A percentile compares a stretch with the other conserved stretches of the same genome.
Evolutionary conservation across 2,329 filamentous ascomycete genomes (phyloP).

Genomic region (Claviceps maximensis): DNA sequence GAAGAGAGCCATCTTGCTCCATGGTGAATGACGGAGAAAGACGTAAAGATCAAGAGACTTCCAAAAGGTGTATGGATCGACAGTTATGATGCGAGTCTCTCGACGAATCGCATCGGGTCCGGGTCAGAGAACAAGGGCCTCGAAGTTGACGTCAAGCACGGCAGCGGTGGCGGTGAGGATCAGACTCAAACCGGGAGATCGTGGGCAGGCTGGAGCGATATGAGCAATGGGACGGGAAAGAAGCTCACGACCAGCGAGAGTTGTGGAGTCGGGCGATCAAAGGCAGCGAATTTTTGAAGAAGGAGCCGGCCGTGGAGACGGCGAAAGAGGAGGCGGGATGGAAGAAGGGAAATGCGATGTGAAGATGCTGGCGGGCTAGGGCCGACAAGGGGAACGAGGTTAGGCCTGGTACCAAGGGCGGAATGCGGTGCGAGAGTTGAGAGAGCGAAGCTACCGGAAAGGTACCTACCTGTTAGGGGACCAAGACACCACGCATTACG

Average conservation of each 20-base stretch:
- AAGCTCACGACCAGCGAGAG: constrained; percentile 9
- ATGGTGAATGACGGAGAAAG: constrained; percentile 18
- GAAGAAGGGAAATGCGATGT: constrained; percentile 10
- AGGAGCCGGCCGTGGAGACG: not conserved
- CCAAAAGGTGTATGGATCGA: not conserved
- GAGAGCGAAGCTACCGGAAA: not conserved
- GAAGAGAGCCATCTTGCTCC: constrained; percentile 32
- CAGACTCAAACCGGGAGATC: not conserved
- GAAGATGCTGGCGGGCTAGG: constrained; percentile 12
- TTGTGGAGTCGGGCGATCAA: not conserved
- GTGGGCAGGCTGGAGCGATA: not conserved
- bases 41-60: not conserved
- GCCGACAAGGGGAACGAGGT: constrained; percentile 13
- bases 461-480: too few species aligned
- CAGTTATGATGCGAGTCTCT: not conserved
- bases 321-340: constrained; percentile 2
- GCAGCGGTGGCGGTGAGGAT: constrained; percentile 7
- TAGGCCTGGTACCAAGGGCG: not conserved
- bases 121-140: constrained; percentile 5
- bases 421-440: not conserved
- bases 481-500: too few species aligned
- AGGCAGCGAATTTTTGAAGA: not conserved
- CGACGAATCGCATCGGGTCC: constrained; percentile 2
- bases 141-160: constrained; percentile 14
- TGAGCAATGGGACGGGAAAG: not conserved